phyloP scores from a whole-genome alignment of 2,329 filamentous ascomycete species.

The Aspergillus sp. region DNA sequence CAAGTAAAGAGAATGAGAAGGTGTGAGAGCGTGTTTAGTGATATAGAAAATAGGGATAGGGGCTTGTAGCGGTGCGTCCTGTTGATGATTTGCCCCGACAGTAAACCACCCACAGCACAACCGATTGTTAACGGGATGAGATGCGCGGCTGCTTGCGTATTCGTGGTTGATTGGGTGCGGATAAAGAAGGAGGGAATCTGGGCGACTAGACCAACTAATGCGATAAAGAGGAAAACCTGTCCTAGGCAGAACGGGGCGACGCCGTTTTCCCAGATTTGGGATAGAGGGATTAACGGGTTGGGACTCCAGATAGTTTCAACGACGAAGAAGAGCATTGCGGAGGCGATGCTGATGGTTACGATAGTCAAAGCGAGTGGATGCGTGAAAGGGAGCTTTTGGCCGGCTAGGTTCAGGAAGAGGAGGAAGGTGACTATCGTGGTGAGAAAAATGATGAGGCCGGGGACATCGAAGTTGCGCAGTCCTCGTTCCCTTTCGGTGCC shows the following conservation, averaged over 20 bases:
- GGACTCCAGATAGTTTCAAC: not conserved
- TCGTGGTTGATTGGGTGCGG: not conserved
- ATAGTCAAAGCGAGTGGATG: not conserved
- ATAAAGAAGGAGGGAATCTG: not conserved
- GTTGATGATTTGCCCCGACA: not conserved
- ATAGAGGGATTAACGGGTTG: not conserved
- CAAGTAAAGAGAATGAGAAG: not conserved
- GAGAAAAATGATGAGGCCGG: not conserved
- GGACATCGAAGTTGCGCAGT: not conserved
- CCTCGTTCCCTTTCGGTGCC: not conserved
- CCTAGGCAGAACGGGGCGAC: not conserved
- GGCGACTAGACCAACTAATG: not conserved
- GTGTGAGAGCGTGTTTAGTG: not conserved
- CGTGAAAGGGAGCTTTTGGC: not conserved
- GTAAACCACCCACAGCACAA: not conserved
- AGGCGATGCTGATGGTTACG: not conserved
- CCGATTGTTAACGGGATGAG: not conserved
- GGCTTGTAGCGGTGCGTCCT: not conserved
- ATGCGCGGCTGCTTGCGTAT: not conserved
- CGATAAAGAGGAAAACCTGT: not conserved
- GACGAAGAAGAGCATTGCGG: not conserved
- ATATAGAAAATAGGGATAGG: not conserved
- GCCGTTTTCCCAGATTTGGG: not conserved
- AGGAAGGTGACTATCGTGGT: not conserved
- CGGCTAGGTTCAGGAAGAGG: not conserved